These are phyloP conservation scores for Malbranchea zuffiana DNA, from an alignment of 2,329 filamentous ascomycete genomes.

Conservation along the genomic window DNA sequence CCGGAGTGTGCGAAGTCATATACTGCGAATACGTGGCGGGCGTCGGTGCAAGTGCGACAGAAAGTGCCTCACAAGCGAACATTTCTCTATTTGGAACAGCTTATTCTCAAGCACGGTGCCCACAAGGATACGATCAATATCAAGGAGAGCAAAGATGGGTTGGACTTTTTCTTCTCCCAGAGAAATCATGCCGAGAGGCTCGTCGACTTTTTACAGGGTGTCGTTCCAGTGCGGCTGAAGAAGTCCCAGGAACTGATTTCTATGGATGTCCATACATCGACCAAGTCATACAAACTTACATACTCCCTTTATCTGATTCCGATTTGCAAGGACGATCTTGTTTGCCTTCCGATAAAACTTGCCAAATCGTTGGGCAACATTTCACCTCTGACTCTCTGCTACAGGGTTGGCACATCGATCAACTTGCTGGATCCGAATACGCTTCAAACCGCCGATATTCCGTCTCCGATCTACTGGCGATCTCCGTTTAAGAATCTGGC, in stretches of 20 bases:
- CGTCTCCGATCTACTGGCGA: constrained; percentile 77
- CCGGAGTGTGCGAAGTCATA: constrained; percentile 92
- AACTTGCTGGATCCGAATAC: constrained; percentile 85
- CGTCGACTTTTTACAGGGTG: constrained; percentile 77
- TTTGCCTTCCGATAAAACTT: constrained; percentile 81
- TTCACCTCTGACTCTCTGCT: constrained; percentile 71
- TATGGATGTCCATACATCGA: constrained; percentile 79
- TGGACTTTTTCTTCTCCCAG: constrained; percentile 89
- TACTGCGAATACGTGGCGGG: constrained; percentile 91
- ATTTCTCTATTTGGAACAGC: constrained; percentile 75
- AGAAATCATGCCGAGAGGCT: constrained; percentile 88
- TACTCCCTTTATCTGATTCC: constrained; percentile 83
- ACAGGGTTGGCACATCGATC: constrained; percentile 77
- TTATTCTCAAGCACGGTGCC: constrained; percentile 87
- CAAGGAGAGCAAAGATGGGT: constrained; percentile 87
- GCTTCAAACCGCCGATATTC: constrained; percentile 80
- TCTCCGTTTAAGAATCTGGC: constrained; percentile 74
- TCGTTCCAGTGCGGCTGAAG: constrained; percentile 66
- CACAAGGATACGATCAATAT: constrained; percentile 95
- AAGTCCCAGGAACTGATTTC: constrained; percentile 90
- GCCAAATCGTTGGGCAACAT: constrained; percentile 85
- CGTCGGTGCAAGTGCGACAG: constrained; percentile 86
- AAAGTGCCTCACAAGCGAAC: constrained; percentile 94
- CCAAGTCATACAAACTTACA: constrained; percentile 88
- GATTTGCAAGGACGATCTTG: constrained; percentile 93